phyloP scores from a whole-genome alignment of 306 rosid genomes.

The Alnus glutinosa region DNA sequence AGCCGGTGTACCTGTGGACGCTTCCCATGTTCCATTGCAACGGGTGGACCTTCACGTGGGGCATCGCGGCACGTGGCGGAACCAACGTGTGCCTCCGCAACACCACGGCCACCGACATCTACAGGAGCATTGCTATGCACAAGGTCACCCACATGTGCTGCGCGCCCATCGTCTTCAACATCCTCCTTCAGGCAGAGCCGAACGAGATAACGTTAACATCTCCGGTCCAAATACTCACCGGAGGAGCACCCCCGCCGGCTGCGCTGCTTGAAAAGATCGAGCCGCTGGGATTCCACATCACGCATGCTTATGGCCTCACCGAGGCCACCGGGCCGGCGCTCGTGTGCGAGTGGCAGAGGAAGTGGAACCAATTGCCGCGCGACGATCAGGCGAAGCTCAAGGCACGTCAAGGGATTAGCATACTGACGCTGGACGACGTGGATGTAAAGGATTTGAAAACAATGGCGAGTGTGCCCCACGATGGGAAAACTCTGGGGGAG shows the following conservation, averaged over 20 bases:
- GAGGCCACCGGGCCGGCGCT: constrained; percentile 94
- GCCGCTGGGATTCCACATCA: constrained; percentile 70
- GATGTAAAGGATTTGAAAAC: constrained; percentile 73
- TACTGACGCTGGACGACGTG: constrained; percentile 59
- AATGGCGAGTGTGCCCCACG: constrained; percentile 62
- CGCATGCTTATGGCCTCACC: constrained; percentile 87
- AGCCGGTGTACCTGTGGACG: constrained; percentile 82
- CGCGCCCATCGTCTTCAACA: constrained; percentile 77
- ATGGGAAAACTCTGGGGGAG: constrained; percentile 82
- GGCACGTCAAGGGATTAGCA: constrained; percentile 80
- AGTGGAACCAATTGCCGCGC: constrained; percentile 56
- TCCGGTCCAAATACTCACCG: constrained; percentile 67
- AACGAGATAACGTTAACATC: constrained; percentile 27
- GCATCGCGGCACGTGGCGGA: constrained; percentile 88
- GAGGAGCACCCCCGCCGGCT: constrained; percentile 89
- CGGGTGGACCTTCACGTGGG: constrained; percentile 99
- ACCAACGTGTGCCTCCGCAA: constrained; percentile 75
- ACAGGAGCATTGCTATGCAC: constrained; percentile 47
- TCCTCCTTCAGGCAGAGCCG: constrained; percentile 53
- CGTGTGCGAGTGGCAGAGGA: constrained; percentile 83
- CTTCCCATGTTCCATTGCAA: constrained; percentile 96
- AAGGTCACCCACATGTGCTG: constrained; percentile 93
- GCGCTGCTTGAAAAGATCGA: constrained; percentile 55
- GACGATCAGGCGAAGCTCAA: constrained; percentile 53
- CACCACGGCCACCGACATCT: constrained; percentile 55